These are phyloP conservation scores for Allomyces macrogynus DNA, from an alignment of 192 early-diverging fungal species.

Conservation along the genomic window DNA sequence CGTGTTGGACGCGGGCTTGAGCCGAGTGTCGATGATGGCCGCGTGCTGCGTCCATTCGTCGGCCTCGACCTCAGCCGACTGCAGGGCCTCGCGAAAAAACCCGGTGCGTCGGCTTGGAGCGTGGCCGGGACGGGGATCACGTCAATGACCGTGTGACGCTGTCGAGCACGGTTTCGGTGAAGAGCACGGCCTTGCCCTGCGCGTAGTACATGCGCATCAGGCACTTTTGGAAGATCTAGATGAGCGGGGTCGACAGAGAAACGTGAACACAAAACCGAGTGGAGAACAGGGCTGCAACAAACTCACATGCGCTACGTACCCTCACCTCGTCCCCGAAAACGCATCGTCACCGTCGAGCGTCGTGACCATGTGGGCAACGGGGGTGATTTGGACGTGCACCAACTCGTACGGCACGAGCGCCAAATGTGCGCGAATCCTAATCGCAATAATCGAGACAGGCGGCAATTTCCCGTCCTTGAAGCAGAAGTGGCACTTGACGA, in stretches of 20 bases:
- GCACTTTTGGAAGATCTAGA: constrained; percentile 82
- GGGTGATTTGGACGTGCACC: constrained; percentile 75
- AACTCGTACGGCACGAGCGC: constrained; percentile 50
- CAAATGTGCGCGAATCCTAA: constrained; percentile 60
- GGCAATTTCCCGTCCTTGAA: constrained; percentile 50
- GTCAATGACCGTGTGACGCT: constrained; percentile 74
- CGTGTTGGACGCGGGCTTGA: constrained; percentile 12
- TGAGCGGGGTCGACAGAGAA: too few relatives aligned
- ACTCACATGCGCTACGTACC: too few relatives aligned
- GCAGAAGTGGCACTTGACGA: constrained; percentile 59
- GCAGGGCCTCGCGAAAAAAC: constrained; percentile 73
- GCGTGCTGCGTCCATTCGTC: constrained; percentile 82
- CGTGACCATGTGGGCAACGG: constrained; percentile 59
- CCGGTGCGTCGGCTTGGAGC: constrained; percentile 49
- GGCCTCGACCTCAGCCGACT: constrained; percentile 22
- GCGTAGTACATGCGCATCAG: constrained; percentile 70
- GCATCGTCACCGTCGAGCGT: constrained; percentile 79
- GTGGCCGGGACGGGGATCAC: constrained; percentile 75
- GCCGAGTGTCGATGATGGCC: constrained; percentile 39
- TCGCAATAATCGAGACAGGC: constrained; percentile 41
- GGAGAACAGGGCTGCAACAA: too few relatives aligned
- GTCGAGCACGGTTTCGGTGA: constrained; percentile 80
- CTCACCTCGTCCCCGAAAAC: constrained; percentile 79
- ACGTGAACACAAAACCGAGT: too few relatives aligned
- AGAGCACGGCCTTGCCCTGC: constrained; percentile 46